Base-by-base conservation (phyloP, 495 filamentous ascomycete genomes). In the Schizothecium vesticola region DNA sequence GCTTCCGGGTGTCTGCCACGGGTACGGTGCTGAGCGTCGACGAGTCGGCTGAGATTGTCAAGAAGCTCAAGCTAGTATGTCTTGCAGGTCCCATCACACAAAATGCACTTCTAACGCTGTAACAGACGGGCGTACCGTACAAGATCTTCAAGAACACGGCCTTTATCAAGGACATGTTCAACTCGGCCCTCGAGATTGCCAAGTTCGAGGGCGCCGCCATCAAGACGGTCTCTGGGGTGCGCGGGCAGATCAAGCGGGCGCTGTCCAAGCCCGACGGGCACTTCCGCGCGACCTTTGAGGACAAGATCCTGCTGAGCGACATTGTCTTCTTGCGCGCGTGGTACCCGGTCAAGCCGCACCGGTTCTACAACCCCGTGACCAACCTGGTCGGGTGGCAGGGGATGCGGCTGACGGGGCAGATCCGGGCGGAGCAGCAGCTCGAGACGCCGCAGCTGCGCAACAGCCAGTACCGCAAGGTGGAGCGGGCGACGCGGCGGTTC, bases 131-230 rank as follows among this genome's bases (percentile, higher is more conserved):
- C 56, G 72, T 87, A 28, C 92, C 95, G 7, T 94, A 92, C 82
- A 99, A 98, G 83, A 96, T 99, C 79, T 99, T 97, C 86, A 96
- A 96, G 76, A 99, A 99, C 80, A 99, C 95, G 0, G 93, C 95
- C 21, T 98, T 99, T 80, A 95, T 99, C 83, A 94, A 93, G 76
- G 92, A 97, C 78, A 99, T 99, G 95, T 99, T 99, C 84, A 93
- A 86, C 73, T 89, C 89, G 1, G 82, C 91, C 0, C 85, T 99
- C 16, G 95, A 99, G 76, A 93, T 98, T 67, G 94, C 95, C 77
- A 98, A 98, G 79, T 98, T 99, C 74, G 95, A 98, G 81, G 96
- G 95, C 51, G 95, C 95, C 11, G 88, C 90, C 59, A 94, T 99
- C 79, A 91, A 92, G 66, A 99, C 95, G 1, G 95, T 99, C 26